Evolutionary conservation across 495 filamentous ascomycete genomes (phyloP).

Genomic region (Xylaria scruposa): DNA sequence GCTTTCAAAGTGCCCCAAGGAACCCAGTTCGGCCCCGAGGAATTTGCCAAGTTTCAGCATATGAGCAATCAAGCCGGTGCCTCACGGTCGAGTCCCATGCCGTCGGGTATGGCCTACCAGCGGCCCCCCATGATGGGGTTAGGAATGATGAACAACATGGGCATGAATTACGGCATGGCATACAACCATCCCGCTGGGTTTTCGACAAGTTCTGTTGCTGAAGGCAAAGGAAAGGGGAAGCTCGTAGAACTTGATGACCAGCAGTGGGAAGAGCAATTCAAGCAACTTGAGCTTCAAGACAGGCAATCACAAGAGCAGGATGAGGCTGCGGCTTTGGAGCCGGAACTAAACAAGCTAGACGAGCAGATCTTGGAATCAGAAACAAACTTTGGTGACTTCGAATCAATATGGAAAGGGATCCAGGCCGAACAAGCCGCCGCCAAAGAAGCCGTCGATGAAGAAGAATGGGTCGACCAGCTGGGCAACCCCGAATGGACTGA

Average conservation of each 20-base stretch:
- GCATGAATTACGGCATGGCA: conserved; percentile 52
- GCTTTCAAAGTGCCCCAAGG: conserved; percentile 68
- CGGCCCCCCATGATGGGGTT: conserved; percentile 48
- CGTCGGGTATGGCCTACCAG: conserved; percentile 41
- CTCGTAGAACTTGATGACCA: conserved; percentile 92
- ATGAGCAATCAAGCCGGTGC: conserved; percentile 60
- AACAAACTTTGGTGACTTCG: conserved; percentile 79
- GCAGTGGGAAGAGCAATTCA: conserved; percentile 96
- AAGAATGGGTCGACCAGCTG: conserved; percentile 66
- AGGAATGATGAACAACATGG: conserved; percentile 56
- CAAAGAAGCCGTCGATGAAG: conserved; percentile 73
- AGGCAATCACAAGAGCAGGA: conserved; percentile 64
- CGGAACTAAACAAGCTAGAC: conserved; percentile 88
- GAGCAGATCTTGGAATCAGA: conserved; percentile 58
- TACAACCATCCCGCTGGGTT: conserved; percentile 60
- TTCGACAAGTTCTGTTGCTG: conserved; percentile 45
- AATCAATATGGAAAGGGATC: conserved; percentile 85
- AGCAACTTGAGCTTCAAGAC: conserved; percentile 79
- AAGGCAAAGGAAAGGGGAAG: conserved; percentile 79
- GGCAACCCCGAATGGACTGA: conserved; percentile 75
- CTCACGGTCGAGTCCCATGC: conserved; percentile 56
- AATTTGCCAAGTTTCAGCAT: conserved; percentile 85
- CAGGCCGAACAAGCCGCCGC: conserved; percentile 77
- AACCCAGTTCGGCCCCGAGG: conserved; percentile 77
- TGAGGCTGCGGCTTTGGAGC: conserved; percentile 79